A percentile compares a stretch with the other conserved stretches of the same genome.
Conservation (phyloP, 371 early-diverging fungal species). For the Blastocladiella emersonii region DNA sequence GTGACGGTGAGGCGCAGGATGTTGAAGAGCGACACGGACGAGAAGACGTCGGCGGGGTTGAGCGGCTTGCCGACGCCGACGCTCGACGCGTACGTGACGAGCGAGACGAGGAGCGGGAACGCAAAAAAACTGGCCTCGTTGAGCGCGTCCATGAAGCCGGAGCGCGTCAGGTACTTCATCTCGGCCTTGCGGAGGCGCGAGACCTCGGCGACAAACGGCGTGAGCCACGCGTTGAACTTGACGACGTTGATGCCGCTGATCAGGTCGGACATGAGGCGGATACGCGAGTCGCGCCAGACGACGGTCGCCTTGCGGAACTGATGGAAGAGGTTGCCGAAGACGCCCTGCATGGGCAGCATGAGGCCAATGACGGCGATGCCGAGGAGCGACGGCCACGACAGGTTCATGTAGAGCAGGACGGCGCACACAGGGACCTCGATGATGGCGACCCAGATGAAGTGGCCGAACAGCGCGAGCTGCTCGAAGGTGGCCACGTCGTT, state of each 20-base stretch:
- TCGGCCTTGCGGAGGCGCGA: constrained; percentile 16
- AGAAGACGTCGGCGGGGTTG: constrained; percentile 14
- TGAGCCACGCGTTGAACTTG: constrained; percentile 20
- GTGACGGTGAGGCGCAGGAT: constrained; percentile 12
- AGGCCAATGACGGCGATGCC: background rate
- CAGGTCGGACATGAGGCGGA: constrained; percentile 24
- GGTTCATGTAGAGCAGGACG: constrained; percentile 10
- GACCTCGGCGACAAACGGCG: constrained; percentile 15
- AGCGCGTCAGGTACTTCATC: constrained; percentile 12
- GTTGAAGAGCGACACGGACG: constrained; percentile 16
- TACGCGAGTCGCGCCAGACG: constrained; percentile 23
- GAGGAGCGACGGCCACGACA: constrained; percentile 9
- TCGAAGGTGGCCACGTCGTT: constrained; percentile 18
- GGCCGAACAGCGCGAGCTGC: constrained; percentile 9
- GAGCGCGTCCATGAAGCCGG: constrained; percentile 15
- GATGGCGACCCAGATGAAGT: constrained; percentile 16
- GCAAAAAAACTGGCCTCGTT: constrained; percentile 19
- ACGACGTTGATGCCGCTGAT: constrained; percentile 28
- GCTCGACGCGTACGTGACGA: background rate
- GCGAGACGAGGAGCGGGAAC: constrained; percentile 5
- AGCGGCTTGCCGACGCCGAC: background rate
- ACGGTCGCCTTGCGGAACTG: constrained; percentile 17
- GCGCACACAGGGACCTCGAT: constrained; percentile 12
- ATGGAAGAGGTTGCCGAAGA: background rate
- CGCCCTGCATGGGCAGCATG: background rate